phyloP scores from a whole-genome alignment of 306 rosid species.

The Rosa lucieae region DNA sequence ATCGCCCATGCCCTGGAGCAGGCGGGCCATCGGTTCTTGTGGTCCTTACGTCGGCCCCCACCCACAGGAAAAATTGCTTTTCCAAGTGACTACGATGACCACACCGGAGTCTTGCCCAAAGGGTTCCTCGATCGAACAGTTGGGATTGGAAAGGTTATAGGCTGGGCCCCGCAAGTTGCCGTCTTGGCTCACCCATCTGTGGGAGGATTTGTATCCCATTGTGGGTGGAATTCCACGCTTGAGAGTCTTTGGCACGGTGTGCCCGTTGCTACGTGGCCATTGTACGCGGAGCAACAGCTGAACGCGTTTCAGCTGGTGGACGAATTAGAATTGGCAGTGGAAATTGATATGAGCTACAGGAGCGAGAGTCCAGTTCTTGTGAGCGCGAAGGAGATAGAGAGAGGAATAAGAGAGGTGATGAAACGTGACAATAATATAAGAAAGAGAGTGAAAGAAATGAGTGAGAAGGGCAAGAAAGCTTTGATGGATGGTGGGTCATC shows the following conservation, averaged over 20 bases:
- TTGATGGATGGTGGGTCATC: conserved; percentile 26
- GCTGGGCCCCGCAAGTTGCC: background rate
- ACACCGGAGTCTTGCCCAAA: conserved; percentile 25
- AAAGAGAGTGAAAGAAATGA: conserved; percentile 20
- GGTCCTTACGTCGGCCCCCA: conserved; percentile 48
- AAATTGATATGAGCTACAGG: conserved; percentile 10
- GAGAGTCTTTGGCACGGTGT: conserved; percentile 58
- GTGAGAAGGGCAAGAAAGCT: conserved; percentile 18
- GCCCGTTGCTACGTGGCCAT: conserved; percentile 55
- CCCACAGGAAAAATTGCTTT: background rate
- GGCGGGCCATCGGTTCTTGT: conserved; percentile 30
- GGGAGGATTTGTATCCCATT: conserved; percentile 52
- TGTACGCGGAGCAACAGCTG: conserved; percentile 47
- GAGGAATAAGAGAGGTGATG: conserved; percentile 28
- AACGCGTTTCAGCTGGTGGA: conserved; percentile 19
- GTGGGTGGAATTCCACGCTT: conserved; percentile 58
- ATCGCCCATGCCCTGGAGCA: conserved; percentile 31
- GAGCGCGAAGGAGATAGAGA: conserved; percentile 17
- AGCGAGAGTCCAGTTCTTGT: background rate
- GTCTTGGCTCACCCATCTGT: conserved; percentile 27
- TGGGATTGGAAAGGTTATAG: background rate
- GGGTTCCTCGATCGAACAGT: conserved; percentile 55
- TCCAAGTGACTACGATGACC: background rate
- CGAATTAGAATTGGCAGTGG: conserved; percentile 8
- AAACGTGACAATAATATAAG: background rate